Evolutionary conservation across 2,329 filamentous ascomycete species (phyloP), one percentile per base, ranked within the genome.

Genomic region (Phialemoniopsis sp.): DNA sequence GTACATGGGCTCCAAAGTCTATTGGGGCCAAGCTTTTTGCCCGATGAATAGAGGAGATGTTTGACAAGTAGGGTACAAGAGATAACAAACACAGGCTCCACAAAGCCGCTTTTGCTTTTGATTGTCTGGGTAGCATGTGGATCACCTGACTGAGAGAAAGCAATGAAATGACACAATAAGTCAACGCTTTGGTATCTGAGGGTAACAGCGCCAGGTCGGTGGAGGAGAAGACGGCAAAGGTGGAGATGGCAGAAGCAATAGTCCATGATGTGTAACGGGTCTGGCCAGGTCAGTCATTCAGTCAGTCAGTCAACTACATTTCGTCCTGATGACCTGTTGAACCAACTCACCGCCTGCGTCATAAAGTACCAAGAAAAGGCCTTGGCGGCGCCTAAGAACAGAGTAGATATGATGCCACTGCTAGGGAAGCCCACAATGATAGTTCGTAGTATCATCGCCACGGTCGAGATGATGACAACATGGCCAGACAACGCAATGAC

Each of bases 301-400:
- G 19, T n/a, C n/a, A n/a, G n/a, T n/a, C n/a, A n/a, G n/a, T n/a
- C n/a, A n/a, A n/a, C n/a, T n/a, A n/a, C n/a, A n/a, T n/a, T n/a
- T n/a, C n/a, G n/a, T n/a, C 10, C 30, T 29, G 4, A 4, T 10
- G n/a, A 14, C 4, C 12, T 34, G 26, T 16, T 13, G 7, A 6
- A 5, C 5, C 8, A 2, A 47, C 58, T 5, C 46, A 68, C 62
- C 8, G 53, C 45, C 32, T 54, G 51, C 4, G 59, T 53, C 0
- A 46, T 48, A 19, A 59, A 66, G 38, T 53, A 61, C 63, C 64
- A 70, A 3, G 54, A 48, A 1, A 50, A 40, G 0, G 57, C 55
- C 16, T 67, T 68, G 0, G 46, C 34, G 0, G 54, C 16, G 0
- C 56, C 62, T 3, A 62, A 30, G 0, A 45, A 13, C 1, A 63